Conservation (phyloP, 148 eudicot genomes). For the Suaeda aralocaspica region DNA sequence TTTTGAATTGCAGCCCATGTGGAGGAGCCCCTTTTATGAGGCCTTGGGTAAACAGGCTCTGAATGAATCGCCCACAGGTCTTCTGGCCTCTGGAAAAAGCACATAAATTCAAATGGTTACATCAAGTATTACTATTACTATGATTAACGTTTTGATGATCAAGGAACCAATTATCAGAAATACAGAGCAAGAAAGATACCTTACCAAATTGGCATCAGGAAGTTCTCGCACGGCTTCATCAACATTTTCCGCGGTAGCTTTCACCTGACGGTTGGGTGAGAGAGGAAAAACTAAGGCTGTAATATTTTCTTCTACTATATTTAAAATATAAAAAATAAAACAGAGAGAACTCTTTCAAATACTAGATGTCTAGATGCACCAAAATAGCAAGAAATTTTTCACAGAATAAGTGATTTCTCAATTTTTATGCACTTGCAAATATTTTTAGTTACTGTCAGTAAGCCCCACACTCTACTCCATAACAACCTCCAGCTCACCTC, state of each 20-base stretch:
- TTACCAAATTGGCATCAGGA: conserved; percentile 99
- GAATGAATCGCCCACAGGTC: conserved; percentile 97
- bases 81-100: conserved; percentile 79
- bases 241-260: conserved; percentile 95
- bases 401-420: not conserved
- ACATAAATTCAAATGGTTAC: conserved; percentile 12
- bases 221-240: conserved; percentile 98
- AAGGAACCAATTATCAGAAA: conserved; percentile 15
- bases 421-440: too few species aligned
- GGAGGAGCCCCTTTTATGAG: conserved; percentile 69
- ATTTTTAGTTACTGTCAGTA: too few species aligned
- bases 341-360: not conserved
- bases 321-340: not conserved
- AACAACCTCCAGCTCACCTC: too few species aligned
- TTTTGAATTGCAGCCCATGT: conserved; percentile 85
- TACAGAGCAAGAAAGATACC: conserved; percentile 56
- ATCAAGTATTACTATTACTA: not conserved
- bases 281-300: conserved; percentile 8
- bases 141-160: not conserved
- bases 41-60: conserved; percentile 70
- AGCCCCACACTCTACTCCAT: too few species aligned
- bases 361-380: too few species aligned
- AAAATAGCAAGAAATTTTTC: not conserved
- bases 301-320: too few species aligned
- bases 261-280: conserved; percentile 48